These are phyloP conservation scores for Penicillium freii DNA, from an alignment of 2,329 filamentous ascomycete species.

Conservation along the genomic window DNA sequence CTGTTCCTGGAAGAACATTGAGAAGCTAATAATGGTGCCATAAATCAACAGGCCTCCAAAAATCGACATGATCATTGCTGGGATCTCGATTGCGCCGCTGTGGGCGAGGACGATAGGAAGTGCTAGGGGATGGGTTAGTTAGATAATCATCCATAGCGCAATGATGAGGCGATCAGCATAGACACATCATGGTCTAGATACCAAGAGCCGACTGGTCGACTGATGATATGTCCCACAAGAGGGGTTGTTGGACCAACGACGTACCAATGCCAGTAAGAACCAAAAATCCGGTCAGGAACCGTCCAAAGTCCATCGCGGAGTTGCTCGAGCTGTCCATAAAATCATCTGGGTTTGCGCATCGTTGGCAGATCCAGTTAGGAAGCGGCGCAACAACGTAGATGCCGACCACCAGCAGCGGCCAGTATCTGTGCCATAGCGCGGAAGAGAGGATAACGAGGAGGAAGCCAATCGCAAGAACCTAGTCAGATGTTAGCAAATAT, in stretches of 20 bases:
- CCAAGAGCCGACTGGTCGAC: background rate
- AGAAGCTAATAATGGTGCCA: constrained; percentile 95
- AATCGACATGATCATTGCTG: constrained; percentile 94
- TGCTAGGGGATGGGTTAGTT: constrained; percentile 53
- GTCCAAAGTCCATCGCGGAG: constrained; percentile 85
- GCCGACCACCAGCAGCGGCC: constrained; percentile 89
- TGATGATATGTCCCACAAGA: background rate
- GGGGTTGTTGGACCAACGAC: constrained; percentile 39
- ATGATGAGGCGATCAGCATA: background rate
- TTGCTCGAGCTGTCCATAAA: constrained; percentile 84
- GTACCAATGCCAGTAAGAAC: constrained; percentile 96
- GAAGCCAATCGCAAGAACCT: constrained; percentile 95
- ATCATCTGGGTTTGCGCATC: constrained; percentile 89
- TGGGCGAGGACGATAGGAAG: constrained; percentile 86
- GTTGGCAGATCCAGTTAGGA: constrained; percentile 92
- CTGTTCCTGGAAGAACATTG: constrained; percentile 97
- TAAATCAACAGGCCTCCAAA: constrained; percentile 92
- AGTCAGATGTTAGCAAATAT: constrained; percentile 3
- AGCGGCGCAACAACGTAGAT: constrained; percentile 92
- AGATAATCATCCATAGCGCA: background rate
- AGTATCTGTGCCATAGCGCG: constrained; percentile 91
- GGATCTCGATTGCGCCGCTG: constrained; percentile 73
- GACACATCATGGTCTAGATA: background rate
- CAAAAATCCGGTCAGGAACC: constrained; percentile 92
- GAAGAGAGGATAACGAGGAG: constrained; percentile 98